Percentiles rank a stretch among this genome's conserved stretches.
Evolutionary conservation across 768 basidiomycete species (phyloP).

Genomic region (Dendrothele bispora): DNA sequence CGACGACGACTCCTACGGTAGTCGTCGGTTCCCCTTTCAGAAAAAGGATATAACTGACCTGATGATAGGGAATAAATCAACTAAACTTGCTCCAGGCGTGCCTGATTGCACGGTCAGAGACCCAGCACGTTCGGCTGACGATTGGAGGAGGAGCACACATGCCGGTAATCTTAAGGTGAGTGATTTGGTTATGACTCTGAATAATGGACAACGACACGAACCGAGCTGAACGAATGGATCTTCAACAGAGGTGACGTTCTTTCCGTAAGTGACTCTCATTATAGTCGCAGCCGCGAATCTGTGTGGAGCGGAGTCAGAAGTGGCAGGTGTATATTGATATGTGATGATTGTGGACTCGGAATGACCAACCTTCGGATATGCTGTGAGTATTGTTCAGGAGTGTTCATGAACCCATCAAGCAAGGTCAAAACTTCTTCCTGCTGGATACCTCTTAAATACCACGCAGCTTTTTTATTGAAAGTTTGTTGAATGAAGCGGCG

Average conservation of each 20-base stretch:
- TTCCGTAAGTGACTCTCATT: slow-evolving; percentile 48
- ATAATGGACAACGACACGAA: slow-evolving; percentile 24
- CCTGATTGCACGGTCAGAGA: slow-evolving; percentile 46
- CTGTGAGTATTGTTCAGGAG: slow-evolving; percentile 37
- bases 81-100: slow-evolving; percentile 44
- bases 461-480: slow-evolving; percentile 43
- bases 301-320: too few relatives aligned
- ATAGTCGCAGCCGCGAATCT: slow-evolving; percentile 50
- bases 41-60: slow-evolving; percentile 25
- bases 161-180: slow-evolving; percentile 5
- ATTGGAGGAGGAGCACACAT: too few relatives aligned
- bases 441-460: slow-evolving; percentile 40
- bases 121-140: slow-evolving; percentile 48
- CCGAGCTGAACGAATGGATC: slow-evolving; percentile 45
- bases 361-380: slow-evolving; percentile 46
- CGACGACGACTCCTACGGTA: too few relatives aligned
- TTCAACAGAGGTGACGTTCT: slow-evolving; percentile 41
- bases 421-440: slow-evolving; percentile 42
- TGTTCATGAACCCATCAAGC: slow-evolving; percentile 37
- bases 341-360: background rate
- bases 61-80: slow-evolving; percentile 49
- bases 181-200: slow-evolving; percentile 1
- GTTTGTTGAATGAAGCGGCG: slow-evolving; percentile 49
- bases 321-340: background rate
- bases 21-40: background rate